Conservation (phyloP, 768 basidiomycete genomes). For the Serendipita sp. region DNA sequence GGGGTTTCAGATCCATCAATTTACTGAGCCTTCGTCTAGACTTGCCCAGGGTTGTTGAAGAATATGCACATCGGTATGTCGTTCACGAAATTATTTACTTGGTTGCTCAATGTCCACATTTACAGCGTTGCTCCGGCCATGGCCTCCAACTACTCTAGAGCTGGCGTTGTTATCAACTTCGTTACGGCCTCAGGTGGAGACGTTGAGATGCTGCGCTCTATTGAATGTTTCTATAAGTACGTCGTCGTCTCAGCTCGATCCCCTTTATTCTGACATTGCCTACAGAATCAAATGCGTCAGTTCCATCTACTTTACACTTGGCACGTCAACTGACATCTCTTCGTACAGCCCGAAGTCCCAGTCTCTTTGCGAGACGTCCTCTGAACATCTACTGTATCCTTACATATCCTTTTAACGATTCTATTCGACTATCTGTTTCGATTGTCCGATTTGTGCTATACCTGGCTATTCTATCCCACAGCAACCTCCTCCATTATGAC, state of each 20-base stretch:
- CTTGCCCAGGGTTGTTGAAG: constrained; percentile 88
- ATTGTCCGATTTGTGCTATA: neutral
- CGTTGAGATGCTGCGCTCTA: constrained; percentile 94
- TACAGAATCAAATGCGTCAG: constrained; percentile 78
- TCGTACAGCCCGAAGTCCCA: constrained; percentile 80
- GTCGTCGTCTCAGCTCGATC: constrained; percentile 17
- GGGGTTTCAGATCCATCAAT: neutral
- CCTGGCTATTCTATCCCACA: neutral
- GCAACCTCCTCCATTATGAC: neutral
- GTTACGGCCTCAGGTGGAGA: constrained; percentile 96
- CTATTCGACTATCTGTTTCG: neutral
- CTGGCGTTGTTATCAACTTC: constrained; percentile 90
- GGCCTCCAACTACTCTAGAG: constrained; percentile 65
- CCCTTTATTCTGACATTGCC: neutral
- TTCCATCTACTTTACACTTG: constrained; percentile 9
- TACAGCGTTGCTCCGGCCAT: constrained; percentile 78
- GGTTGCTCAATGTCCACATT: constrained; percentile 5
- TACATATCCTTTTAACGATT: constrained; percentile 6
- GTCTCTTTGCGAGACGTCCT: constrained; percentile 81
- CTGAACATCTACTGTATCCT: constrained; percentile 27
- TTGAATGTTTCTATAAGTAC: constrained; percentile 97
- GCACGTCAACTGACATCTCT: neutral
- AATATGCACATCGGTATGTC: constrained; percentile 80
- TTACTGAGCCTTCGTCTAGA: constrained; percentile 29
- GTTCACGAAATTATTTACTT: constrained; percentile 12